Conservation (phyloP, 225 moss, liverwort and hornwort species). For the Thuidium tamariscinum region DNA sequence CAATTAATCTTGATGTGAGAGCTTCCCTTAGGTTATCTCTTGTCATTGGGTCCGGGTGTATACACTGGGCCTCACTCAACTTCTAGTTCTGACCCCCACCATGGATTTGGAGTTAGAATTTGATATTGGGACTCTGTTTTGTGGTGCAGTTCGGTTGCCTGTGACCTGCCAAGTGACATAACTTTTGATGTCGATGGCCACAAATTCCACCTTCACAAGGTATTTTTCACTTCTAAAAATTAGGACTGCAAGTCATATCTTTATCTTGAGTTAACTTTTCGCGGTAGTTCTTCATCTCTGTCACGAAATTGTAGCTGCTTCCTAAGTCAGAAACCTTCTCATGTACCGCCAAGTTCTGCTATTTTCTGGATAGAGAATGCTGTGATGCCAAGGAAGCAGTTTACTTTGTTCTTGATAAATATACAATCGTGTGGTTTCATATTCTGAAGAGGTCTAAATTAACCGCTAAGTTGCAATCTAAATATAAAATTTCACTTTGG, state of each 20-base stretch:
- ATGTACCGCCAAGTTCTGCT: neutral
- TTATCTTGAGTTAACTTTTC: neutral
- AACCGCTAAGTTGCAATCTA: neutral
- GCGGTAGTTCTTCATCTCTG: neutral
- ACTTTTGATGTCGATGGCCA: conserved; percentile 43
- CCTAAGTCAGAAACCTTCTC: neutral
- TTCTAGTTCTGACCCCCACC: neutral
- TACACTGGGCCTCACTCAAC: neutral
- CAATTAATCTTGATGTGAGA: neutral
- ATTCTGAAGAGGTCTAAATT: neutral
- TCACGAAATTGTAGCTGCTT: neutral
- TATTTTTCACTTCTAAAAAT: neutral
- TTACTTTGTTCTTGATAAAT: neutral
- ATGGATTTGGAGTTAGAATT: neutral
- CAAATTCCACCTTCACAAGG: conserved; percentile 75
- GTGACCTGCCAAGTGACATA: conserved; percentile 67
- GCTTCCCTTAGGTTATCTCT: neutral
- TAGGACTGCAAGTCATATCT: neutral
- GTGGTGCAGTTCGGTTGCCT: conserved; percentile 49
- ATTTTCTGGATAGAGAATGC: neutral
- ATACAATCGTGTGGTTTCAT: neutral
- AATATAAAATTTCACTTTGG: neutral
- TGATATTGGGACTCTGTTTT: neutral
- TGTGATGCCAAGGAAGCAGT: neutral
- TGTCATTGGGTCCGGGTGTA: neutral